phyloP scores from a whole-genome alignment of 352 stramenopile genomes.

The Pythium vanterpoolii region DNA sequence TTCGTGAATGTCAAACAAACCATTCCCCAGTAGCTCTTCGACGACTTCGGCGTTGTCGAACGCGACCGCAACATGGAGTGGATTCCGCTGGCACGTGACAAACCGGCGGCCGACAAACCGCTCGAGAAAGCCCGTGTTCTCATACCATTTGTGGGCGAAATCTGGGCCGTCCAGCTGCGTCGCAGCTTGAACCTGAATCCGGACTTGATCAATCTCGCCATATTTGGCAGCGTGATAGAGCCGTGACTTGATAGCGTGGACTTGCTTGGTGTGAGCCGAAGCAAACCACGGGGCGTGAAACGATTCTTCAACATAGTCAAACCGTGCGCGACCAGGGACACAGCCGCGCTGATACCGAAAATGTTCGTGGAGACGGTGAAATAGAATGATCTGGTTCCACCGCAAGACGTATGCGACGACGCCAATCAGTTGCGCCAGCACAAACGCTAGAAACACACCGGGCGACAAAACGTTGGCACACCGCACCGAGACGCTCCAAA shows the following conservation, averaged over 20 bases:
- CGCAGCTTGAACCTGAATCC: conserved; percentile 39
- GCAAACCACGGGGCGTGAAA: conserved; percentile 44
- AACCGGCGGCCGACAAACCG: conserved; percentile 25
- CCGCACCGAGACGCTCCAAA: conserved; percentile 31
- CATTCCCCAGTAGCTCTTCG: conserved; percentile 50
- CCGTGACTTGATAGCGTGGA: conserved; percentile 44
- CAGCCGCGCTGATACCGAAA: conserved; percentile 71
- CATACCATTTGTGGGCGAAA: conserved; percentile 69
- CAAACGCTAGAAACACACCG: conserved; percentile 33
- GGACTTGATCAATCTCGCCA: conserved; percentile 54
- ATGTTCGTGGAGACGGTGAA: conserved; percentile 75
- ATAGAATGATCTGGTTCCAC: conserved; percentile 79
- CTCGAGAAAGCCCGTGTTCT: conserved; percentile 23
- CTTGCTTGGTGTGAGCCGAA: conserved; percentile 32
- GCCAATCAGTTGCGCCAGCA: conserved; percentile 50
- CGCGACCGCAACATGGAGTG: conserved; percentile 68
- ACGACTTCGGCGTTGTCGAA: conserved; percentile 71
- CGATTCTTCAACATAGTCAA: conserved; percentile 62
- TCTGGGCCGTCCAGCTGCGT: conserved; percentile 51
- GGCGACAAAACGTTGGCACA: conserved; percentile 32
- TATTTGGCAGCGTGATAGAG: conserved; percentile 67
- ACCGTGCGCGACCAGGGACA: conserved; percentile 49
- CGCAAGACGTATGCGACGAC: conserved; percentile 56
- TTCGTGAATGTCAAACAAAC: conserved; percentile 64
- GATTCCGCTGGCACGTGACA: conserved; percentile 54